Conservation (phyloP, 73 alveolate genomes). For the Blepharisma stoltei region DNA sequence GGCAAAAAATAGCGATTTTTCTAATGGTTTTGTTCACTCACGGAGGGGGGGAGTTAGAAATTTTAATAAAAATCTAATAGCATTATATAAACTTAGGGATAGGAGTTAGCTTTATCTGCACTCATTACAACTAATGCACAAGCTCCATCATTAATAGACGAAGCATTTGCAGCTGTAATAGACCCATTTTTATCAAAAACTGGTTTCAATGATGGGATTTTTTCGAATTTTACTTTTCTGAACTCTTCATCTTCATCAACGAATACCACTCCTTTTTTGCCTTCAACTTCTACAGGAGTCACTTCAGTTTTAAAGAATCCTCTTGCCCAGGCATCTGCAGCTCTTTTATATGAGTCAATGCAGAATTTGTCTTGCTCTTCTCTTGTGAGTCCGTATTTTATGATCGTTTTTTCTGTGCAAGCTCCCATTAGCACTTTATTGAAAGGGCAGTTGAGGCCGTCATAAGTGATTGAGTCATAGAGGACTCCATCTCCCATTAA, state of each 20-base stretch:
- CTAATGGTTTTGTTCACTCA: too few relatives aligned
- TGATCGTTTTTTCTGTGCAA: constrained; percentile 66
- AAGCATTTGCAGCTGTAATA: constrained; percentile 68
- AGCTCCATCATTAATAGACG: constrained; percentile 67
- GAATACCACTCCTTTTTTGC: constrained; percentile 4
- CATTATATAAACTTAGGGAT: too few relatives aligned
- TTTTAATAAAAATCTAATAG: too few relatives aligned
- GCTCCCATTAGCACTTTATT: constrained; percentile 66
- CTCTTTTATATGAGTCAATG: constrained; percentile 62
- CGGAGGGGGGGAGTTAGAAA: too few relatives aligned
- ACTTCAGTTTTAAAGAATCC: constrained; percentile 78
- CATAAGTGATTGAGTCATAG: constrained; percentile 62
- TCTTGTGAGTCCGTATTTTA: constrained; percentile 61
- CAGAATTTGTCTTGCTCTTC: constrained; percentile 77
- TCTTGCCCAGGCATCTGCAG: constrained; percentile 73
- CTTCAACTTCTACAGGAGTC: constrained; percentile 46
- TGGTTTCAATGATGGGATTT: constrained; percentile 50
- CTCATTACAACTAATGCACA: constrained; percentile 54
- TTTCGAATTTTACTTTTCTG: constrained; percentile 47
- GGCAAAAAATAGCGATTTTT: too few relatives aligned
- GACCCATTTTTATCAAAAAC: constrained; percentile 50
- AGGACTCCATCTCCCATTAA: constrained; percentile 57
- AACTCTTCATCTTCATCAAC: constrained; percentile 62
- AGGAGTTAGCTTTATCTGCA: constrained; percentile 34
- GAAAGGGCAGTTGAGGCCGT: constrained; percentile 73